Conservation (phyloP, 2,329 filamentous ascomycete species). For the Fusarium oxysporum region DNA sequence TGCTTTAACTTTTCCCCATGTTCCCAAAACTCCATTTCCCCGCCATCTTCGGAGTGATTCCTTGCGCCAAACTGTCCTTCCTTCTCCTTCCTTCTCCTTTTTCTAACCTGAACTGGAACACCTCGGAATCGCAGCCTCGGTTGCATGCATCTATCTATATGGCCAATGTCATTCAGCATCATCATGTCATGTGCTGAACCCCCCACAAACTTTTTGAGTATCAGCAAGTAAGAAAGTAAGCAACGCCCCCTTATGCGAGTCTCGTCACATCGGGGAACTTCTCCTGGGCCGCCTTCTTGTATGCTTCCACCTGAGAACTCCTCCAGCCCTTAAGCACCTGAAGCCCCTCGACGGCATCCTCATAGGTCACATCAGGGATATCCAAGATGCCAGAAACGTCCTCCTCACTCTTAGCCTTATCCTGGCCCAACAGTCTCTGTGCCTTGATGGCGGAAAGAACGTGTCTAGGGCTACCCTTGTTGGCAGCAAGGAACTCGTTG, state of each 20-base stretch:
- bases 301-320: conserved; percentile 60
- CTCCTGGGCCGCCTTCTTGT: conserved; percentile 59
- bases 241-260: conserved; percentile 50
- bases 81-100: conserved; percentile 13
- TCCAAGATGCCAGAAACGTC: conserved; percentile 71
- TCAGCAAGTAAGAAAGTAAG: conserved; percentile 5
- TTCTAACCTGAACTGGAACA: conserved; percentile 9
- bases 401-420: conserved; percentile 68
- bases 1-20: conserved; percentile 41
- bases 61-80: conserved; percentile 40
- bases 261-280: conserved; percentile 65
- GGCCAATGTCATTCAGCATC: conserved; percentile 5
- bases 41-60: conserved; percentile 19
- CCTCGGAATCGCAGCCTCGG: conserved; percentile 12
- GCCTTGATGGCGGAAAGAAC: conserved; percentile 72
- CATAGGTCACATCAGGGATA: conserved; percentile 61
- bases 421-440: conserved; percentile 68
- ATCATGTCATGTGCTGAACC: neutral
- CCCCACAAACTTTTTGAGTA: conserved; percentile 7
- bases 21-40: conserved; percentile 43
- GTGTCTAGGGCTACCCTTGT: conserved; percentile 72
- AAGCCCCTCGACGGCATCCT: conserved; percentile 64
- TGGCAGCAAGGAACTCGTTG: conserved; percentile 70
- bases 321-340: conserved; percentile 61
- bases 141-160: conserved; percentile 25